Base-by-base conservation (phyloP, 805 yeast genomes). In the Hanseniaspora hatyaiensis region DNA sequence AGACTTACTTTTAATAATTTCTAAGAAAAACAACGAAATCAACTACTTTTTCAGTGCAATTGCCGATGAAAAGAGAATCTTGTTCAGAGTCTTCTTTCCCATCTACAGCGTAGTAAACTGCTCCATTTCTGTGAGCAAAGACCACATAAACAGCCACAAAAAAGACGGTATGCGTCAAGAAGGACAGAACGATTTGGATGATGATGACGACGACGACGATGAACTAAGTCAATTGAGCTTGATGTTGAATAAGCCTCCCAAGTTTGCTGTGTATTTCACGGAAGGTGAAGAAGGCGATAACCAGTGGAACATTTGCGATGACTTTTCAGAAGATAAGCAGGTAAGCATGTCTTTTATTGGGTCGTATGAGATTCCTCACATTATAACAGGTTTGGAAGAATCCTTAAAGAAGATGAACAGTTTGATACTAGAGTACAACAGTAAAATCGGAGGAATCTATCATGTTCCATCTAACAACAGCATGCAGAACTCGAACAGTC, bases 301-400 rank as follows among this genome's bases (percentile, higher is more conserved):
- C 58, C 82, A 77, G 55, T 80, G 88, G 88, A 78, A 83, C 1
- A 78, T 81, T 22, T 82, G 89, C 62, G 89, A 81, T 50, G 94
- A 83, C 62, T 83, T 83, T 54, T 78, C 85, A 50, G 92, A 82
- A 56, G 88, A 84, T 12, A 86, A 80, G 56, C 89, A 82, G 58
- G 92, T 83, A 5, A 76, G 75, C 47, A 72, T 71, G 50, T 89
- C 92, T 0, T 76, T 67, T 57, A 65, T 70, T 26, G 77, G 77
- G 3, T 83, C 84, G 1, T 68, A 76, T 3, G 71, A 73, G 18
- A 67, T 77, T 12, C 87, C 88, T 1, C 92, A 82, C 61, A 74
- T 80, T 2, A 62, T 82, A 33, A 78, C 75, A 20, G 92, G 89
- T 1, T 59, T 66, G 9, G 68, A 66, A 55, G 65, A 63, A 38